These are phyloP conservation scores for Oryza meyeriana DNA, from an alignment of 176 grass and related monocot species.

Conservation along the genomic window DNA sequence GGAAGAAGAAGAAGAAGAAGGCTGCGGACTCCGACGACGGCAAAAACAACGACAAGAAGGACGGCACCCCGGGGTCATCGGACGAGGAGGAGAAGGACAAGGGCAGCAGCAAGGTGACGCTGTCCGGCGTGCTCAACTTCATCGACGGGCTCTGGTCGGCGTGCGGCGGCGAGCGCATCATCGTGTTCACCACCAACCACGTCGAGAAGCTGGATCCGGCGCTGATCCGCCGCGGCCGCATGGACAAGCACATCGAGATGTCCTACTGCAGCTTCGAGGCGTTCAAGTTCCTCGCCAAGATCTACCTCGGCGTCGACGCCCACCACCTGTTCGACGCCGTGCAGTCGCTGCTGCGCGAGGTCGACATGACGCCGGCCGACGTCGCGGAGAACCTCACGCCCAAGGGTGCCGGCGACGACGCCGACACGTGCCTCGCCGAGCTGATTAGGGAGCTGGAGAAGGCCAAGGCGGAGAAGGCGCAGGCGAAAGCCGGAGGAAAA, in stretches of 20 bases:
- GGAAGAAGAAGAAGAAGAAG: not conserved
- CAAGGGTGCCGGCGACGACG: not conserved
- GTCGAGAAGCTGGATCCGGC: slow-evolving; percentile 39
- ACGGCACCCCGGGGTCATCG: too few species aligned
- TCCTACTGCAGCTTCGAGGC: slow-evolving; percentile 45
- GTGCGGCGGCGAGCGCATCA: slow-evolving; percentile 39
- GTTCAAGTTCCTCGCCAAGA: slow-evolving; percentile 27
- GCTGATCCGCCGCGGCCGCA: slow-evolving; percentile 42
- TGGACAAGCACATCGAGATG: slow-evolving; percentile 64
- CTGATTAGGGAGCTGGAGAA: slow-evolving; percentile 7
- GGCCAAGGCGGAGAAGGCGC: slow-evolving; percentile 19
- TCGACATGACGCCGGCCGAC: slow-evolving; percentile 31
- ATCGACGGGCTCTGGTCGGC: slow-evolving; percentile 57
- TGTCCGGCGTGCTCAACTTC: slow-evolving; percentile 52
- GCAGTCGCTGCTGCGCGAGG: not conserved
- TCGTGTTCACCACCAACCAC: slow-evolving; percentile 53
- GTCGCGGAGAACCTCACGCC: slow-evolving; percentile 34
- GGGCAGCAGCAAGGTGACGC: slow-evolving; percentile 18
- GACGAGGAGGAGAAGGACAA: not conserved
- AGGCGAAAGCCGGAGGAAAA: not conserved
- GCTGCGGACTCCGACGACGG: not conserved
- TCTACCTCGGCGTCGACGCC: slow-evolving; percentile 15
- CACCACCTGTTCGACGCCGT: slow-evolving; percentile 23
- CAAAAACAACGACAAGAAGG: not conserved
- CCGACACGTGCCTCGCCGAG: slow-evolving; percentile 1